These are phyloP conservation scores for Purshia tridentata DNA, from an alignment of 306 rosid species.

Conservation along the genomic window DNA sequence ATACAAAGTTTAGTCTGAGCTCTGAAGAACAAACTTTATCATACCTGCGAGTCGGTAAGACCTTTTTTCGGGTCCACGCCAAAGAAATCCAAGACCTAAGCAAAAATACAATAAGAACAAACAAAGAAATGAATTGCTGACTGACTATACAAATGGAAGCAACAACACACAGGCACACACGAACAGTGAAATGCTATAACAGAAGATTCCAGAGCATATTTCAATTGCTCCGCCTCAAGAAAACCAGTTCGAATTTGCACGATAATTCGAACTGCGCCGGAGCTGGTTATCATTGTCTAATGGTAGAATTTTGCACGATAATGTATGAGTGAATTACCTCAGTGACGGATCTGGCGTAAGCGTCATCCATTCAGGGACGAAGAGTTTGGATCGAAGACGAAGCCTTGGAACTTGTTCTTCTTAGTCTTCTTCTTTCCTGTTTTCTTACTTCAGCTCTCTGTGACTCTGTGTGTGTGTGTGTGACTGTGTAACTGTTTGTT, in stretches of 20 bases:
- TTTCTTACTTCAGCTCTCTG: background rate
- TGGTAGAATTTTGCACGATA: background rate
- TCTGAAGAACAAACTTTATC: slow-evolving; percentile 2
- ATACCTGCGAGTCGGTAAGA: slow-evolving; percentile 72
- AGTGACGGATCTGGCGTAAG: slow-evolving; percentile 79
- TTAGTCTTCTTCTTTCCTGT: background rate
- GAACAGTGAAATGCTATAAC: background rate
- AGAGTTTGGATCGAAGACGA: slow-evolving; percentile 38
- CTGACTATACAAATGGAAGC: background rate
- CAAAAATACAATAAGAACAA: background rate
- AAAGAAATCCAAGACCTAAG: slow-evolving; percentile 83
- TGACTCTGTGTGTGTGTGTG: background rate
- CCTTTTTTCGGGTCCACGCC: slow-evolving; percentile 82
- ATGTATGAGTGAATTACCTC: slow-evolving; percentile 48
- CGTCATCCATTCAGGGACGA: slow-evolving; percentile 69
- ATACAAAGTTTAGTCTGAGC: slow-evolving; percentile 1
- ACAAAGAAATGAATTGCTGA: background rate
- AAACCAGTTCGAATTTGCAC: background rate
- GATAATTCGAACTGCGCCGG: no score
- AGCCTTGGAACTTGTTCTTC: background rate
- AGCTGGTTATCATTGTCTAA: background rate
- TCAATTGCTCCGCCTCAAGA: slow-evolving; percentile 2
- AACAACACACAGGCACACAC: no score
- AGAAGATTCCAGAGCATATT: background rate
- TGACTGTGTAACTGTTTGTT: background rate